Conservation (phyloP, 495 filamentous ascomycete genomes). For the Coniosporium apollinis region DNA sequence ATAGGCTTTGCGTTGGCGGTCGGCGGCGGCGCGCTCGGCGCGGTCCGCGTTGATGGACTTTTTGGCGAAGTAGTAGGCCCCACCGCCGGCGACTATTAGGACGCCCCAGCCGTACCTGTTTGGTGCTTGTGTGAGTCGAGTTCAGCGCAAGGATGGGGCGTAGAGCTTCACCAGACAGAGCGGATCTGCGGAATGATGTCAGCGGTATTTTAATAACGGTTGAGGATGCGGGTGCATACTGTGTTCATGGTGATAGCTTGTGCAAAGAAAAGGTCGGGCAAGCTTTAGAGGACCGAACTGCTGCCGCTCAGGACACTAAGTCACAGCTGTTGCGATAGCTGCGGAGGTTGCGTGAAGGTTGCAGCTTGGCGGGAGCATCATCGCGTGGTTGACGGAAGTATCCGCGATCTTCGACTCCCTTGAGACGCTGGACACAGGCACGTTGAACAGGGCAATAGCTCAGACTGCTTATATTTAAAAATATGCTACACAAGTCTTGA, state of each 20-base stretch:
- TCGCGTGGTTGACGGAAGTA: too few relatives aligned
- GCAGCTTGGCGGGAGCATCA: too few relatives aligned
- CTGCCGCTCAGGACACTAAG: too few relatives aligned
- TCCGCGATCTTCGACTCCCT: too few relatives aligned
- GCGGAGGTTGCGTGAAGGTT: too few relatives aligned
- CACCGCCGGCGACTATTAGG: slow-evolving; percentile 73
- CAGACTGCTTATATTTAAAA: too few relatives aligned
- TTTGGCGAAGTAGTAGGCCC: slow-evolving; percentile 94
- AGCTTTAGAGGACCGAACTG: too few relatives aligned
- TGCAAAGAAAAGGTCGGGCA: too few relatives aligned
- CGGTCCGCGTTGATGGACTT: slow-evolving; percentile 82
- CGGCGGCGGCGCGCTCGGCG: slow-evolving; percentile 47
- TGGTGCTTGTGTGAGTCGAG: neutral
- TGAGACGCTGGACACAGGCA: too few relatives aligned
- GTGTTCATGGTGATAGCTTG: slow-evolving; percentile 17
- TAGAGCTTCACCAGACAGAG: slow-evolving; percentile 8
- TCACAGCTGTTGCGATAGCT: too few relatives aligned
- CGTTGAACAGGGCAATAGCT: too few relatives aligned
- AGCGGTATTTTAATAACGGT: neutral
- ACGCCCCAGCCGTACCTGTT: slow-evolving; percentile 55
- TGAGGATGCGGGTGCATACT: slow-evolving; percentile 3
- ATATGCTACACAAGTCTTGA: too few relatives aligned
- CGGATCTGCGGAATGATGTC: slow-evolving; percentile 5
- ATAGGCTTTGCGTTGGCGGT: slow-evolving; percentile 16
- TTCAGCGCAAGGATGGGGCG: neutral